These are phyloP conservation scores for Fragosphaeria purpurea DNA, from an alignment of 2,329 filamentous ascomycete genomes.

Conservation along the genomic window DNA sequence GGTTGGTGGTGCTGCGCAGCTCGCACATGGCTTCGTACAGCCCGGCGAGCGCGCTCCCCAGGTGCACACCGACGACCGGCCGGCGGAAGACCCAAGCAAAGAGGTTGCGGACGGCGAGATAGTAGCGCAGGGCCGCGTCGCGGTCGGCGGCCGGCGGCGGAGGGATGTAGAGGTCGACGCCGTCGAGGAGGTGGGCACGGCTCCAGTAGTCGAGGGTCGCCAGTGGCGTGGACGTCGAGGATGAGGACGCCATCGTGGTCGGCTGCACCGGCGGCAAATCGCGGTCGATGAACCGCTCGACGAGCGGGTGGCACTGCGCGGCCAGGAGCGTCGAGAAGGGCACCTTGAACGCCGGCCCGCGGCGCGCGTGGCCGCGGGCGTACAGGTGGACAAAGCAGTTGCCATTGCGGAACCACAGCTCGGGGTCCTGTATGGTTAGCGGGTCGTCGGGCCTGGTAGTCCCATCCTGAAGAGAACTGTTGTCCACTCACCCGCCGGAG, in stretches of 20 bases:
- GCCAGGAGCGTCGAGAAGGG: constrained; percentile 47
- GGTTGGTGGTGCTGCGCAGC: too few species aligned
- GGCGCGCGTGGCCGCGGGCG: constrained; percentile 50
- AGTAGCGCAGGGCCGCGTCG: constrained; percentile 48
- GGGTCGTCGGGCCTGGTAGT: too few species aligned
- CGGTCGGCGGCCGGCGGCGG: constrained; percentile 44
- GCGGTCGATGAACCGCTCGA: constrained; percentile 39
- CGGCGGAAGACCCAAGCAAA: constrained; percentile 60
- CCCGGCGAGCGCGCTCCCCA: constrained; percentile 54
- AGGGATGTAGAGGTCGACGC: constrained; percentile 59
- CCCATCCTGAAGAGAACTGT: constrained; percentile 1
- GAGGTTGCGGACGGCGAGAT: constrained; percentile 63
- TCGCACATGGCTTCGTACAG: constrained; percentile 51
- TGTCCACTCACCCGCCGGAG: constrained; percentile 33
- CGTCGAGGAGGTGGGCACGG: constrained; percentile 13
- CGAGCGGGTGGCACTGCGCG: constrained; percentile 49
- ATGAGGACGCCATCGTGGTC: constrained; percentile 14
- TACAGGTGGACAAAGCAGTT: constrained; percentile 64
- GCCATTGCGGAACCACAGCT: constrained; percentile 58
- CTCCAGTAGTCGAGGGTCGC: constrained; percentile 10
- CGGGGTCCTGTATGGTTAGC: constrained; percentile 49
- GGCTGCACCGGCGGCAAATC: constrained; percentile 17
- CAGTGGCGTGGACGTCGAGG: constrained; percentile 5
- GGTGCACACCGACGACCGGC: constrained; percentile 56
- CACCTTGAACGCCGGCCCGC: constrained; percentile 59